Evolutionary conservation across 176 grass and related monocot genomes (phyloP), one percentile per base, ranked within the genome.

Genomic region (Melocanna baccifera): DNA sequence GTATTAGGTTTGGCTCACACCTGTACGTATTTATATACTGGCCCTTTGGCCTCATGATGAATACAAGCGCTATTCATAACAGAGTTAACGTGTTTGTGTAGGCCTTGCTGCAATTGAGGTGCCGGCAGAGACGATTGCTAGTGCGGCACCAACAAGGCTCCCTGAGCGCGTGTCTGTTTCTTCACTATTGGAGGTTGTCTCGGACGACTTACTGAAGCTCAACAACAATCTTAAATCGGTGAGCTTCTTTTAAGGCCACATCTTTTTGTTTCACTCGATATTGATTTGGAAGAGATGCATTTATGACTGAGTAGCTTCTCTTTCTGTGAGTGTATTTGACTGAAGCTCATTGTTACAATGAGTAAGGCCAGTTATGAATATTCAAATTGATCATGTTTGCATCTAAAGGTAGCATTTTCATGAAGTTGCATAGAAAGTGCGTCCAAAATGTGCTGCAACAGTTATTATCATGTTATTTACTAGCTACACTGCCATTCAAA

Each of bases 161-260:
- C 59, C 77, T 13, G 88, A 80, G 14, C 81, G 46, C 22, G 52
- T 91, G 6, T 92, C 88, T 32, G 74, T 99, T 73, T 86, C 96
- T 73, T 89, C 91, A 0, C 71, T 99, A 65, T 37, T 94, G 37
- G 91, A 99, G 67, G 91, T 92, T n/a, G 93, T 99, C 55, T 88
- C 91, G 7, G 84, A 85, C 7, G 93, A 96, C 69, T 41, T 99
- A 58, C 90, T 91, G 18, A 91, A 81, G 72, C 91, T 99, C 56
- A 96, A 99, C 78, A 90, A 84, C 71, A 99, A 99, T 81, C 86
- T 99, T 26, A 96, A 99, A 85, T 90, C 93, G 74, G 96, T 96
- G 79, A 99, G 89, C 79, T 76, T 63, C 37, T 66, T 73, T 6
- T 12, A 9, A 81, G 67, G 82, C 32, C 39, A 15, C 20, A 65